Percentiles rank a stretch among this genome's conserved stretches.
phyloP scores from a whole-genome alignment of 2,329 filamentous ascomycete genomes.

The Onygena corvina region DNA sequence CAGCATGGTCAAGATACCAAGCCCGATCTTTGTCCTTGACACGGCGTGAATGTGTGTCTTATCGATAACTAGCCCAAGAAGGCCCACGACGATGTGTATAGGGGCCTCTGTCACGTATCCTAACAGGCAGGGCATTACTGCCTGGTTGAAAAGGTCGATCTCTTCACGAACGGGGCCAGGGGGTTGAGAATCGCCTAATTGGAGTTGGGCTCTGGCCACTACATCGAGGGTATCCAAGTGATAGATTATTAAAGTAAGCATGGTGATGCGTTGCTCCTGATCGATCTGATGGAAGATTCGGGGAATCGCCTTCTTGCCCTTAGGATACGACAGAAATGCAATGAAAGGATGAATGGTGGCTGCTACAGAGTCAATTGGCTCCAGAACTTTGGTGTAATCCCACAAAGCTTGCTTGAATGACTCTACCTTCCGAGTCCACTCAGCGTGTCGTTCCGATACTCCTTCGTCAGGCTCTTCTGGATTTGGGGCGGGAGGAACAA shows the following conservation, averaged over 20 bases:
- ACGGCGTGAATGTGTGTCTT: slow-evolving; percentile 75
- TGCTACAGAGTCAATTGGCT: slow-evolving; percentile 66
- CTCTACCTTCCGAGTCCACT: slow-evolving; percentile 63
- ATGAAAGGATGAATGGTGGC: slow-evolving; percentile 78
- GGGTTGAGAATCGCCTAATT: slow-evolving; percentile 59
- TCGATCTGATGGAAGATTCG: slow-evolving; percentile 89
- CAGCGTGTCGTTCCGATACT: slow-evolving; percentile 59
- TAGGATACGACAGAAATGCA: slow-evolving; percentile 82
- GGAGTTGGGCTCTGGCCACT: slow-evolving; percentile 65
- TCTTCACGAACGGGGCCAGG: slow-evolving; percentile 73
- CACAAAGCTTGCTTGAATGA: slow-evolving; percentile 70
- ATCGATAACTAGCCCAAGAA: slow-evolving; percentile 71
- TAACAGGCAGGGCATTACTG: slow-evolving; percentile 82
- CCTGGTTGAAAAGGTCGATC: slow-evolving; percentile 76
- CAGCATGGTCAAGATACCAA: slow-evolving; percentile 85
- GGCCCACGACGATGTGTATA: slow-evolving; percentile 78
- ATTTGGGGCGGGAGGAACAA: slow-evolving; percentile 53
- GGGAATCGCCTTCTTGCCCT: slow-evolving; percentile 92
- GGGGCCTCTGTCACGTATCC: slow-evolving; percentile 83
- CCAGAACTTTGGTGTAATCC: slow-evolving; percentile 80
- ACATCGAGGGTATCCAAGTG: slow-evolving; percentile 89
- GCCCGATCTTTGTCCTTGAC: slow-evolving; percentile 73
- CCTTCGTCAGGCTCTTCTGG: slow-evolving; percentile 52
- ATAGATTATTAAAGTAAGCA: slow-evolving; percentile 89
- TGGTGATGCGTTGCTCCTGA: slow-evolving; percentile 79